Conservation (phyloP, 345 rosid species). For the Reutealis trisperma region DNA sequence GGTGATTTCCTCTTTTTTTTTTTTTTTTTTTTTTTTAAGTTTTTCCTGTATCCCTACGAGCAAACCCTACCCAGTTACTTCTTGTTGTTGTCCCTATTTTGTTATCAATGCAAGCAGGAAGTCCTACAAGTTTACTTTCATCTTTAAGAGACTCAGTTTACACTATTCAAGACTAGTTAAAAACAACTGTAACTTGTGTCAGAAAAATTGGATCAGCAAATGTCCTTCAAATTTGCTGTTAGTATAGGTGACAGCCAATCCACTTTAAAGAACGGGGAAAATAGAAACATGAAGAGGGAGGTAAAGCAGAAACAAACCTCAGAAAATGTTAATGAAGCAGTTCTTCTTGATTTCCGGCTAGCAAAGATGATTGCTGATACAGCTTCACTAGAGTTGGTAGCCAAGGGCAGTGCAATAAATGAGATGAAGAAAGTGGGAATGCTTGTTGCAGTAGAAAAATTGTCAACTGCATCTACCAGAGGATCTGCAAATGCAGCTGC, state of each 20-base stretch:
- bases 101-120: neutral
- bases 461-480: slow-evolving; percentile 86
- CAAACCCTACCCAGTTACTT: no score
- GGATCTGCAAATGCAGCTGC: slow-evolving; percentile 97
- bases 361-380: slow-evolving; percentile 91
- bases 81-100: no score
- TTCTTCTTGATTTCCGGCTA: slow-evolving; percentile 72
- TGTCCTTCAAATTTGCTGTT: neutral
- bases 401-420: slow-evolving; percentile 84
- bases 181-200: neutral
- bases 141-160: neutral
- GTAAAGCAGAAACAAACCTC: slow-evolving; percentile 53
- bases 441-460: slow-evolving; percentile 85
- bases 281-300: neutral
- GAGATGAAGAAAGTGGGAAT: slow-evolving; percentile 97
- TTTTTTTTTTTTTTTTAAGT: no score
- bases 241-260: neutral
- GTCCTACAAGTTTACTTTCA: neutral
- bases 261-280: neutral
- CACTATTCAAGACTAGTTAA: neutral
- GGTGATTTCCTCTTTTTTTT: no score
- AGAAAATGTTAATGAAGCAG: slow-evolving; percentile 85
- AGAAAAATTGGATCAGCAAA: neutral
- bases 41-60: no score
- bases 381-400: slow-evolving; percentile 93